Percentiles rank a stretch among this genome's conserved stretches.
Conservation (phyloP, 352 stramenopile genomes). For the Globisporangium sylvaticum region DNA sequence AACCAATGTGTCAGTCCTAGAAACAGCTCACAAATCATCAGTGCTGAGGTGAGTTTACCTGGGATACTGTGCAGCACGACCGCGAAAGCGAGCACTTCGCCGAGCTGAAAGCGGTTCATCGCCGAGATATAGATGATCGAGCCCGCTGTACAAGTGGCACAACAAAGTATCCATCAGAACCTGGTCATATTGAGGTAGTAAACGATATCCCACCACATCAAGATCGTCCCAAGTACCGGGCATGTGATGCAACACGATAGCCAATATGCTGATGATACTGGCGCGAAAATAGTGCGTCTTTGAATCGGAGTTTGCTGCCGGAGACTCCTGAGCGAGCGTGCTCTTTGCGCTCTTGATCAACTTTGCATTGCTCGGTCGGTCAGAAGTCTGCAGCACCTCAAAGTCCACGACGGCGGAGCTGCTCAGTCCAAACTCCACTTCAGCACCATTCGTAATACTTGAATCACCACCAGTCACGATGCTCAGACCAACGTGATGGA, state of each 20-base stretch:
- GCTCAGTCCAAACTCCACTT: background rate
- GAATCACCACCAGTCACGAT: background rate
- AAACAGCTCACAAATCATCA: background rate
- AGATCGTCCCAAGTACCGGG: background rate
- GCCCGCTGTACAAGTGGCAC: background rate
- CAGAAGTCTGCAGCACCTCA: slow-evolving; percentile 2
- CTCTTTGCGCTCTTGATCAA: background rate
- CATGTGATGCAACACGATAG: slow-evolving; percentile 1
- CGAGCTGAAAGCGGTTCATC: background rate
- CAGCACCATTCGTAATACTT: background rate
- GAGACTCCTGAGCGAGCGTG: background rate
- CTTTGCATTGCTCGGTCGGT: background rate
- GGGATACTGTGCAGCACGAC: slow-evolving; percentile 3
- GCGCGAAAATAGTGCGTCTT: background rate
- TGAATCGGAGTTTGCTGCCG: background rate
- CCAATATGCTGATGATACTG: background rate
- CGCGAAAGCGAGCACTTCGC: slow-evolving; percentile 1
- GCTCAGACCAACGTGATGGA: background rate
- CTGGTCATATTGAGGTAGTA: background rate
- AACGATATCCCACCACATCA: no score
- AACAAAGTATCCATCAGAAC: background rate
- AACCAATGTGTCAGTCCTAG: background rate
- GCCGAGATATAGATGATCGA: background rate
- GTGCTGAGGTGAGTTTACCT: background rate
- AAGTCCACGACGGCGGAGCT: background rate